Conservation (phyloP, 1,284 basidiomycete species). For the Trametes hirsuta region DNA sequence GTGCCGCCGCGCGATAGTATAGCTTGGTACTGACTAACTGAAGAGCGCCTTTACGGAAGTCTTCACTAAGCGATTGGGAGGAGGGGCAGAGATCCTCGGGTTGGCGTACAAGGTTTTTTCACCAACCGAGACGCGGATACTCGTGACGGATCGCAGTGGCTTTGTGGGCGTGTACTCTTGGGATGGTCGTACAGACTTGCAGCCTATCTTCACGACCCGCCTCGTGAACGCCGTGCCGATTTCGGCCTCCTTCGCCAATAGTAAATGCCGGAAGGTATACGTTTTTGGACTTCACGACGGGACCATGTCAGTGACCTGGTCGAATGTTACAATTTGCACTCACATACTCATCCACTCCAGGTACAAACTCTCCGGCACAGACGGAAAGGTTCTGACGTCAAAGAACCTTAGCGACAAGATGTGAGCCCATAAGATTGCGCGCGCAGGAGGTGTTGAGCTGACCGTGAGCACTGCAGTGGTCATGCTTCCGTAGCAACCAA, state of each 20-base stretch:
- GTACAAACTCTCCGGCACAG: background rate
- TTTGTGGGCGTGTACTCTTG: background rate
- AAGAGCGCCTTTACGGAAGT: background rate
- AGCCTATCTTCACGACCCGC: background rate
- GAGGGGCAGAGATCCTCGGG: background rate
- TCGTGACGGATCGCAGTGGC: background rate
- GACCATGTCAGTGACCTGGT: background rate
- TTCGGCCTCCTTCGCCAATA: background rate
- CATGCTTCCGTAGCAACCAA: background rate
- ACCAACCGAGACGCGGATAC: background rate
- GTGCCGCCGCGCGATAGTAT: background rate
- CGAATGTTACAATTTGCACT: background rate
- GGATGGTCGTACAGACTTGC: background rate
- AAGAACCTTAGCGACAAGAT: slow-evolving; percentile 1
- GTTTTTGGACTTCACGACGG: slow-evolving; percentile 10
- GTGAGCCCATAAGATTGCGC: background rate
- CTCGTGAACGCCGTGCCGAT: background rate
- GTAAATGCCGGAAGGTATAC: background rate
- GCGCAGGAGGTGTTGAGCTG: background rate
- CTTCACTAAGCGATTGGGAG: background rate
- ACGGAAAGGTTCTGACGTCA: slow-evolving; percentile 1
- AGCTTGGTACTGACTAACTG: background rate
- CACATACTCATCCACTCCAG: background rate
- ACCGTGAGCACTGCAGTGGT: background rate
- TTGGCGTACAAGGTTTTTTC: background rate